Base-by-base conservation (phyloP, 257 asterid species). In the Jacaranda copaia region DNA sequence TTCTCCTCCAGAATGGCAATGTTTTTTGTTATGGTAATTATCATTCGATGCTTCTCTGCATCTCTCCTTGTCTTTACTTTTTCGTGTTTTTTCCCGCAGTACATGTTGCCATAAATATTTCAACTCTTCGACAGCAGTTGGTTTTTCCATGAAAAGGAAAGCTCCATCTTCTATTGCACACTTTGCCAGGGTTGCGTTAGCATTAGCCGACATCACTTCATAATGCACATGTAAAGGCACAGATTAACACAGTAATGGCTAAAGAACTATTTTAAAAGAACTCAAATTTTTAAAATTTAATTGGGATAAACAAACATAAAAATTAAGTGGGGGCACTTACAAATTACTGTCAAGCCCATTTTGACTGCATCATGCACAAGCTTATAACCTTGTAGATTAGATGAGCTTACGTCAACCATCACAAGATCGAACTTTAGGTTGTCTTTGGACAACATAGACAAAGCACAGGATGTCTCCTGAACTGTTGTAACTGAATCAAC, bases 161-260 rank as follows among this genome's bases (percentile, higher is more conserved):
- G 81, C 81, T 9, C 84, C 84, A 51, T 81, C 81, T 58, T 81
- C 84, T 56, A 81, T 71, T 8, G 76, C 73, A 19, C 81, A 71
- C 76, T 71, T 81, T 2, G 45, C 79, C 8, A 81, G 56, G 1
- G 72, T 57, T 32, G 75, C 15, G 5, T 36, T 66, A 1, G 76
- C 76, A 10, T 25, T 39, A 13, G 18, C 52, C 11, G 84, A 25
- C 81, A 76, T 81, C 67, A 81, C 84, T 81, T 55, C 36, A 65
- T 36, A 32, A 70, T 11, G 20, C 45, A 59, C n/a, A 60, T 42
- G 48, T 5, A 55, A 8, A 39, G 8, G 18, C 11, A n/a, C 5
- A 4, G 52, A 36, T 14, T 70, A 32, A 51, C 15, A 49, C 14
- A 25, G 5, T 36, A 13, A 14, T 14, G 18, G 35, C 13, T 38